These are phyloP conservation scores for Podospora conica DNA, from an alignment of 495 filamentous ascomycete species.

Conservation along the genomic window DNA sequence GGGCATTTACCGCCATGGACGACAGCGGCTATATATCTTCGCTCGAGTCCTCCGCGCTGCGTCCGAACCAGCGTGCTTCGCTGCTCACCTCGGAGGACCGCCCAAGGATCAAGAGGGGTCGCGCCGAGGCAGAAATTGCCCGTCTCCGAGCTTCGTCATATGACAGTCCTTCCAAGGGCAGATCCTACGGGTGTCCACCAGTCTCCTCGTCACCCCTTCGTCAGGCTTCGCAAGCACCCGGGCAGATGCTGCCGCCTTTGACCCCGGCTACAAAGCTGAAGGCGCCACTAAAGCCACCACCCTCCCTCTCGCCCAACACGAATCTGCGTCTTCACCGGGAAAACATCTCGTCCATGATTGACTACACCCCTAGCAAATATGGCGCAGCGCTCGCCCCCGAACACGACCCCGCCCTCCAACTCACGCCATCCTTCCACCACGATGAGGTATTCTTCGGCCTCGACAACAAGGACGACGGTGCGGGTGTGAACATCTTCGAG, in stretches of 20 bases:
- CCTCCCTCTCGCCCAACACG: constrained; percentile 88
- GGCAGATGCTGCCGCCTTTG: constrained; percentile 68
- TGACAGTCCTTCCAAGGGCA: constrained; percentile 75
- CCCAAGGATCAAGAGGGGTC: constrained; percentile 74
- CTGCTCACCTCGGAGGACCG: constrained; percentile 71
- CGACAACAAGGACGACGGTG: constrained; percentile 48
- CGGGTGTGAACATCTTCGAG: constrained; percentile 66
- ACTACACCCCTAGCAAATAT: constrained; percentile 68
- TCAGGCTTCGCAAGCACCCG: constrained; percentile 40
- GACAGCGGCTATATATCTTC: constrained; percentile 98
- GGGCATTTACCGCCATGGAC: constrained; percentile 69
- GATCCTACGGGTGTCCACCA: constrained; percentile 42
- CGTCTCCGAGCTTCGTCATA: constrained; percentile 88
- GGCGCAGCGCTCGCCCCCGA: constrained; percentile 51
- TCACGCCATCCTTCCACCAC: constrained; percentile 73
- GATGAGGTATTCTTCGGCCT: constrained; percentile 34
- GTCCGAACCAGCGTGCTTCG: constrained; percentile 55
- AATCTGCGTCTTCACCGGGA: constrained; percentile 90
- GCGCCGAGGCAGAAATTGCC: constrained; percentile 90
- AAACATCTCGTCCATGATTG: constrained; percentile 77
- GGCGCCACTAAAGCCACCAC: constrained; percentile 71
- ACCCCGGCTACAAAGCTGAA: constrained; percentile 85
- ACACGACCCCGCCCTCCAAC: constrained; percentile 54
- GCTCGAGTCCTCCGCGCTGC: constrained; percentile 85
- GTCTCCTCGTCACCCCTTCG: constrained; percentile 56